These are phyloP conservation scores for Lentinula guzmanii DNA, from an alignment of 768 basidiomycete genomes.

Conservation along the genomic window DNA sequence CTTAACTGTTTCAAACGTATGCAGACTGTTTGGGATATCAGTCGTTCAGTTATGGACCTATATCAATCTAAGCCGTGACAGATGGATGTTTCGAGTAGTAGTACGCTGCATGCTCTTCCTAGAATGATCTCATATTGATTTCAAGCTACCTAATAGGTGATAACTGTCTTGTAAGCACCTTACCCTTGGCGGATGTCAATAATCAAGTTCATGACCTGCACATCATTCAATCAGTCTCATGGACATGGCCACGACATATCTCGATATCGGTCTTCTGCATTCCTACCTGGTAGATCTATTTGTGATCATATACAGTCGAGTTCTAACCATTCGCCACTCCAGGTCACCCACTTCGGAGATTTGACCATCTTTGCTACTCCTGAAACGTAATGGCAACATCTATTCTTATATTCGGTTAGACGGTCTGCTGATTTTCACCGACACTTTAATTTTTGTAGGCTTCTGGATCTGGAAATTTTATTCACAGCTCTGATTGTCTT, in stretches of 20 bases:
- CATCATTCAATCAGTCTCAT: neutral
- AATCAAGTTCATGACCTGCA: neutral
- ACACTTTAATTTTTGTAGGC: neutral
- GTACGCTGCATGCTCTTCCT: neutral
- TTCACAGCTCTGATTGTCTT: slow-evolving; percentile 2
- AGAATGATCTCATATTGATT: neutral
- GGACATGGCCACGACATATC: slow-evolving; percentile 1
- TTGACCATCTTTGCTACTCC: neutral
- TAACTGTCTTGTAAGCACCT: neutral
- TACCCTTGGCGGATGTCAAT: neutral
- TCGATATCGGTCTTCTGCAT: neutral
- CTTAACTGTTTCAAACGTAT: neutral
- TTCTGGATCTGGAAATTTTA: neutral
- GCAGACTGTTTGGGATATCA: slow-evolving; percentile 1
- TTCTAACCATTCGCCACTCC: neutral
- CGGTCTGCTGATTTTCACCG: neutral
- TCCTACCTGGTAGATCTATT: neutral
- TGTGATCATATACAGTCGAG: neutral
- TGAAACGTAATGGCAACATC: neutral
- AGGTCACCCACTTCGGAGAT: slow-evolving; percentile 3
- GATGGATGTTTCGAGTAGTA: slow-evolving; percentile 3
- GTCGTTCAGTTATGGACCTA: slow-evolving; percentile 6
- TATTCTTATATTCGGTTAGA: neutral
- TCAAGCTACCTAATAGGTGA: neutral
- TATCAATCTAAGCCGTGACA: neutral